These are phyloP conservation scores for Eutrema heterophyllum DNA, from an alignment of 345 rosid species.

Conservation along the genomic window DNA sequence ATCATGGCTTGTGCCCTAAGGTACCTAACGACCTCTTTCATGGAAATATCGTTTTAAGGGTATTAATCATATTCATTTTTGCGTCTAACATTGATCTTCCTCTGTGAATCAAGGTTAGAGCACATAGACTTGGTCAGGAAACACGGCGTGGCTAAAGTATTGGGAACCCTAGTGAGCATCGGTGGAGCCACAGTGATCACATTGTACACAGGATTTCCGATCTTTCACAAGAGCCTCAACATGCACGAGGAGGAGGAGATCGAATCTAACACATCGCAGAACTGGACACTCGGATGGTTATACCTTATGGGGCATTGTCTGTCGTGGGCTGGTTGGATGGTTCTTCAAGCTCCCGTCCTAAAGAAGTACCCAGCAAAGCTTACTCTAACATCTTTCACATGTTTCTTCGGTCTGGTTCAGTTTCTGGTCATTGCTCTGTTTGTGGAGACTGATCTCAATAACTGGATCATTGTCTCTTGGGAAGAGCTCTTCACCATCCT, in stretches of 20 bases:
- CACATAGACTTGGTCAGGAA: constrained; percentile 47
- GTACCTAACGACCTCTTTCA: constrained; percentile 20
- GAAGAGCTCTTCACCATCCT: constrained; percentile 83
- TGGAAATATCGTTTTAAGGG: background rate
- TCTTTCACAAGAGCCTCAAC: constrained; percentile 35
- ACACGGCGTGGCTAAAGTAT: constrained; percentile 66
- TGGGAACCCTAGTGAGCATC: constrained; percentile 69
- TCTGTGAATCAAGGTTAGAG: constrained; percentile 44
- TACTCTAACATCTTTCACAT: constrained; percentile 61
- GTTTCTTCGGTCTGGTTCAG: constrained; percentile 74
- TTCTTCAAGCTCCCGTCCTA: constrained; percentile 73
- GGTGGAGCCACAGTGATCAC: constrained; percentile 80
- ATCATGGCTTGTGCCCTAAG: constrained; percentile 63
- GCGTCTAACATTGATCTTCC: background rate
- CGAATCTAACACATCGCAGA: constrained; percentile 28
- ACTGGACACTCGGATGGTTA: constrained; percentile 68
- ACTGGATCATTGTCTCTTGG: constrained; percentile 61
- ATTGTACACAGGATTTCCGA: constrained; percentile 69
- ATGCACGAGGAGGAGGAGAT: constrained; percentile 21
- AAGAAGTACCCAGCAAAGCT: constrained; percentile 78
- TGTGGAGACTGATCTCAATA: constrained; percentile 48
- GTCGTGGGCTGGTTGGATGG: constrained; percentile 92
- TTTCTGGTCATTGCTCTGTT: constrained; percentile 69
- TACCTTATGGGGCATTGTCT: constrained; percentile 72
- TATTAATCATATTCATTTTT: background rate